Base-by-base conservation (phyloP, 768 basidiomycete species). In the Austroboletus festivus region DNA sequence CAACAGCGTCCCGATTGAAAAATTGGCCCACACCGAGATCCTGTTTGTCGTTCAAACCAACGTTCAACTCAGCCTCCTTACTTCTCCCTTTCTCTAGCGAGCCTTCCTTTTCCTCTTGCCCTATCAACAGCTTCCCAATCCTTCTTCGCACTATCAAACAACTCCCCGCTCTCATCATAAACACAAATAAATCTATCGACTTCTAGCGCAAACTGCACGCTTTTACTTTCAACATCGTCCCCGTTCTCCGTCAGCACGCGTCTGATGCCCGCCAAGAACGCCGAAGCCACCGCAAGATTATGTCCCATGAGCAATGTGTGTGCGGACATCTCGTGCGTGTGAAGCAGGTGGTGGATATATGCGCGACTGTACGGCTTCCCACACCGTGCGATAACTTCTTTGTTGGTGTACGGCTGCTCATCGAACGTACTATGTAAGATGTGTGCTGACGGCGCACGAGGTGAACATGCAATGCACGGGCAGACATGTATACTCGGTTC, bases 301-400 rank as follows among this genome's bases (percentile, higher is more conserved):
- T 94, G 92, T 68, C 82, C 73, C 11, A 74, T 76, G 16, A 93
- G 77, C 20, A 93, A 64, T 4, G 88, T 61, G 55, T 93, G 89
- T 1, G 89, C 85, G 0, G 84, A 81, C 91, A 94, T 93, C 64
- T 94, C 92, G 65, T 93, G 92, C 6, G 91, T 91, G 44, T 86
- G 83, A 30, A 93, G 70, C 13, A 94, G 78, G 57, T 94, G 91
- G 61, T 94, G 89, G 24, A 91, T 43, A 55, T 93, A 94, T 3
- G 86, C 85, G 13, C 77, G 73, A 5, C 74, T 52, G 53, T 69
- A 71, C 2, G 73, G 65, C 1, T 70, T 68, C 21, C 59, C 61
- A 42, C 65, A 63, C 42, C 16, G 38, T 13, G 5, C 9, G 8
- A 7, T 43, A 7, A 35, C 42, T 40, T 51, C 45, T 10, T 22